Conservation (phyloP, 2,329 filamentous ascomycete genomes). For the Ophiostoma angusticollis region DNA sequence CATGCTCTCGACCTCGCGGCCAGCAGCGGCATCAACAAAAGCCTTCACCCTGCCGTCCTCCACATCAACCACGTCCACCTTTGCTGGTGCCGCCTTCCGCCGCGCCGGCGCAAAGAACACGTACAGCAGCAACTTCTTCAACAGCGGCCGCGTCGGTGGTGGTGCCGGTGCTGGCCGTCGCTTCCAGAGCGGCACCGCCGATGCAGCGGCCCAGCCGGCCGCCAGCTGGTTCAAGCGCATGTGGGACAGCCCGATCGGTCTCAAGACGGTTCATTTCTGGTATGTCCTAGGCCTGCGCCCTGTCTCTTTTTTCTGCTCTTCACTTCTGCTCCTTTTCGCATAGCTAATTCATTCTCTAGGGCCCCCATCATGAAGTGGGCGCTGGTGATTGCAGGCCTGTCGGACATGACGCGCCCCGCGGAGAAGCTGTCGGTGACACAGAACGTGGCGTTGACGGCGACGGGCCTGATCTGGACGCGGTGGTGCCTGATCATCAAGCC, state of each 20-base stretch:
- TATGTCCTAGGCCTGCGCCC: slow-evolving; percentile 27
- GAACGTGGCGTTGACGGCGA: slow-evolving; percentile 80
- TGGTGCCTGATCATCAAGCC: slow-evolving; percentile 98
- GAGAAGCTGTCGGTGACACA: slow-evolving; percentile 89
- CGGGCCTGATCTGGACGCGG: slow-evolving; percentile 92
- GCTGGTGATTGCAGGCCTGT: slow-evolving; percentile 80
- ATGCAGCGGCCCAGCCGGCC: slow-evolving; percentile 29
- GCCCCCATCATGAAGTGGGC: slow-evolving; percentile 96
- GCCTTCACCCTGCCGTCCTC: slow-evolving; percentile 1
- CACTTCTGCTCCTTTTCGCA: background rate
- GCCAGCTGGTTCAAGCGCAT: slow-evolving; percentile 59
- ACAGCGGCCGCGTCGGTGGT: no score
- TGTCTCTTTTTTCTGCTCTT: background rate
- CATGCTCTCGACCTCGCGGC: slow-evolving; percentile 9
- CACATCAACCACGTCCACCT: slow-evolving; percentile 26
- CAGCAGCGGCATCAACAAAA: background rate
- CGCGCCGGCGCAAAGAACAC: slow-evolving; percentile 28
- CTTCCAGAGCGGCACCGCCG: slow-evolving; percentile 36
- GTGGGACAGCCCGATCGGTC: slow-evolving; percentile 68
- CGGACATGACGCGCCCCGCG: slow-evolving; percentile 81
- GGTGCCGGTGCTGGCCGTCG: slow-evolving; percentile 49
- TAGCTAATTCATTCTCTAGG: slow-evolving; percentile 34
- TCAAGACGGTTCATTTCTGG: slow-evolving; percentile 99
- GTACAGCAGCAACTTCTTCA: slow-evolving; percentile 17
- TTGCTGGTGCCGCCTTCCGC: slow-evolving; percentile 35